Conservation (phyloP, 2,329 filamentous ascomycete genomes). For the Colletotrichum scovillei region DNA sequence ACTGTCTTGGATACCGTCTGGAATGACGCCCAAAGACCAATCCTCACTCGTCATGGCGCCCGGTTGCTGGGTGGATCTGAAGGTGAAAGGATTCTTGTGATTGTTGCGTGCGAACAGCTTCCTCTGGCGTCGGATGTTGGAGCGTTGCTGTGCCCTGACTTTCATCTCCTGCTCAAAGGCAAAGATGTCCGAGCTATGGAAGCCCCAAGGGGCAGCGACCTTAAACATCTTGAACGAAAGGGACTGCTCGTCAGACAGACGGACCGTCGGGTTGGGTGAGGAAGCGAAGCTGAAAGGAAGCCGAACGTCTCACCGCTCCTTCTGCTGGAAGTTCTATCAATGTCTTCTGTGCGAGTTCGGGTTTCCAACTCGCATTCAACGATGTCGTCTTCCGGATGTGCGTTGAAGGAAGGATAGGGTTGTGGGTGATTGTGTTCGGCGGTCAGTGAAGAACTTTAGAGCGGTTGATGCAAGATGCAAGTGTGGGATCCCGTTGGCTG, state of each 20-base stretch:
- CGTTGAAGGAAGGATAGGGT: slow-evolving; percentile 15
- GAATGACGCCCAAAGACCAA: slow-evolving; percentile 4
- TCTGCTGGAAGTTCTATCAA: slow-evolving; percentile 7
- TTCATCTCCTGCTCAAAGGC: slow-evolving; percentile 30
- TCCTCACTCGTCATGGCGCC: slow-evolving; percentile 25
- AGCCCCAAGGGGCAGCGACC: slow-evolving; percentile 26
- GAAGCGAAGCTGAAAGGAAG: background rate
- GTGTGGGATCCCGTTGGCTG: slow-evolving; percentile 23
- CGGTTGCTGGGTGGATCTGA: slow-evolving; percentile 15
- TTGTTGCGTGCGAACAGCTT: slow-evolving; percentile 27
- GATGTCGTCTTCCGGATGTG: slow-evolving; percentile 33
- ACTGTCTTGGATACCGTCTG: slow-evolving; percentile 33
- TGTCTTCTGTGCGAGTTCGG: slow-evolving; percentile 2
- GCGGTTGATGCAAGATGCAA: slow-evolving; percentile 9
- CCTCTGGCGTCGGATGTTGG: slow-evolving; percentile 20
- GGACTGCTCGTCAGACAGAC: background rate
- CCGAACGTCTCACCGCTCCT: slow-evolving; percentile 20
- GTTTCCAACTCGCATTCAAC: slow-evolving; percentile 24
- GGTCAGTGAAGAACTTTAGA: slow-evolving; percentile 28
- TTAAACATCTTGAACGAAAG: slow-evolving; percentile 33
- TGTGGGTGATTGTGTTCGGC: slow-evolving; percentile 8
- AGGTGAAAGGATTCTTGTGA: slow-evolving; percentile 11
- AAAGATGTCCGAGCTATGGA: slow-evolving; percentile 31
- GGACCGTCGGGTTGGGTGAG: background rate
- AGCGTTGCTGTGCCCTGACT: slow-evolving; percentile 17